These are phyloP conservation scores for Plenodomus biglobosus DNA, from an alignment of 2,329 filamentous ascomycete genomes.

Conservation along the genomic window DNA sequence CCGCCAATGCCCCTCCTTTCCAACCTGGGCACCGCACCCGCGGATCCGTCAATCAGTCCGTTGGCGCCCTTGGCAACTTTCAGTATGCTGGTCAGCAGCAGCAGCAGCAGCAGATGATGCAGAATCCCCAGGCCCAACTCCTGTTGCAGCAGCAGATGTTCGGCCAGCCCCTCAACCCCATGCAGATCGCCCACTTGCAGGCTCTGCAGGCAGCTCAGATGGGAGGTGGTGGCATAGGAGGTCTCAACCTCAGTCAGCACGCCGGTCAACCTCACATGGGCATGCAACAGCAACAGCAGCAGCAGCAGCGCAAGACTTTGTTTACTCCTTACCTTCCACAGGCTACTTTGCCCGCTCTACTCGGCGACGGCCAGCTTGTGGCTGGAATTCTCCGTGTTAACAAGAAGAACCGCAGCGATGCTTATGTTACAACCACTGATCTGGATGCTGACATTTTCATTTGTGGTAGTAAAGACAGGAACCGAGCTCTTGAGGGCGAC, in stretches of 20 bases:
- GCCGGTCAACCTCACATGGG: constrained; percentile 58
- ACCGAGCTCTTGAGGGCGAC: constrained; percentile 93
- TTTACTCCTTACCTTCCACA: constrained; percentile 98
- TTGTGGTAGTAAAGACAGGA: constrained; percentile 97
- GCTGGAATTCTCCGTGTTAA: constrained; percentile 96
- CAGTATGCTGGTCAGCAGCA: constrained; percentile 74
- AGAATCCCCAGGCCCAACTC: constrained; percentile 81
- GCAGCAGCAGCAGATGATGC: constrained; percentile 71
- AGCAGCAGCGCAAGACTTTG: constrained; percentile 95
- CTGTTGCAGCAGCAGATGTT: constrained; percentile 83
- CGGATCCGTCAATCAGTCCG: constrained; percentile 79
- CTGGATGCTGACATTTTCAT: constrained; percentile 99
- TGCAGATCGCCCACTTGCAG: constrained; percentile 88
- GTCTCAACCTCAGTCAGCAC: constrained; percentile 70
- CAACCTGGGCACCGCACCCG: constrained; percentile 89
- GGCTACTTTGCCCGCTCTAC: constrained; percentile 84
- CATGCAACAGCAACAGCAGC: constrained; percentile 73
- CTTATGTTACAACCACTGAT: constrained; percentile 93
- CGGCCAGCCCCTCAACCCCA: constrained; percentile 81
- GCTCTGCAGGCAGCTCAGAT: constrained; percentile 87
- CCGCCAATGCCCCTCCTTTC: constrained; percentile 71
- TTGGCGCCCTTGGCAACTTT: constrained; percentile 81
- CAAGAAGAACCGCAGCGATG: constrained; percentile 99
- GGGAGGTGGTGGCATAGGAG: constrained; percentile 60
- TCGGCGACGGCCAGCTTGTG: constrained; percentile 90